A percentile compares a stretch with the other conserved stretches of the same genome.
Conservation (phyloP, 306 rosid species). For the Senna tora region DNA sequence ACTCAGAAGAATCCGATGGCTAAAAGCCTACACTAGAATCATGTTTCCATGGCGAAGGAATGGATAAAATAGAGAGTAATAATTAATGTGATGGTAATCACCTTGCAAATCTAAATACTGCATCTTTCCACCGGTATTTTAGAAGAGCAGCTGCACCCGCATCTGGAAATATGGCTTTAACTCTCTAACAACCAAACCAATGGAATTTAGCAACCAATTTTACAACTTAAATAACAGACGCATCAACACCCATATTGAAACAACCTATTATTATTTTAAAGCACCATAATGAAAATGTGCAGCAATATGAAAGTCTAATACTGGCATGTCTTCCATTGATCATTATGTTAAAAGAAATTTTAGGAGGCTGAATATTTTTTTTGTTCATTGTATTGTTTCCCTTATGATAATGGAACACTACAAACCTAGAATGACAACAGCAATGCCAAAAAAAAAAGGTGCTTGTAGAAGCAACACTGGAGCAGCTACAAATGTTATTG, state of each 20-base stretch:
- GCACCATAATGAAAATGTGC: background rate
- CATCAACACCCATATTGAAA: too few relatives aligned
- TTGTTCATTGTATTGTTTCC: background rate
- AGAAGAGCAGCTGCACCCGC: constrained; percentile 98
- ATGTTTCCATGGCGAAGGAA: constrained; percentile 21
- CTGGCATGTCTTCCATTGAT: too few relatives aligned
- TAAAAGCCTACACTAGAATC: constrained; percentile 3
- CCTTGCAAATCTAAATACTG: constrained; percentile 85
- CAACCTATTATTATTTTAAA: constrained; percentile 10
- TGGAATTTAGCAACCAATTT: constrained; percentile 39
- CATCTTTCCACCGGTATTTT: constrained; percentile 81
- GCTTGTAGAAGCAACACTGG: background rate
- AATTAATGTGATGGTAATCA: constrained; percentile 38
- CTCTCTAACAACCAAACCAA: constrained; percentile 62
- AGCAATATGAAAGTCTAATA: constrained; percentile 13
- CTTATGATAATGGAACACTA: constrained; percentile 3
- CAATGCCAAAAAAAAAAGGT: background rate
- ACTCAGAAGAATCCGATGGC: constrained; percentile 23
- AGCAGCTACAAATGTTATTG: constrained; percentile 1
- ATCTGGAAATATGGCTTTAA: constrained; percentile 95
- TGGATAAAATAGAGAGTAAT: constrained; percentile 13
- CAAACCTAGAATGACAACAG: background rate
- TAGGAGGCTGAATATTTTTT: constrained; percentile 16
- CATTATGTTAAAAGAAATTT: constrained; percentile 30
- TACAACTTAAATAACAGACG: constrained; percentile 9